Base-by-base conservation (phyloP, 2,329 filamentous ascomycete species). In the Penicillium freii region DNA sequence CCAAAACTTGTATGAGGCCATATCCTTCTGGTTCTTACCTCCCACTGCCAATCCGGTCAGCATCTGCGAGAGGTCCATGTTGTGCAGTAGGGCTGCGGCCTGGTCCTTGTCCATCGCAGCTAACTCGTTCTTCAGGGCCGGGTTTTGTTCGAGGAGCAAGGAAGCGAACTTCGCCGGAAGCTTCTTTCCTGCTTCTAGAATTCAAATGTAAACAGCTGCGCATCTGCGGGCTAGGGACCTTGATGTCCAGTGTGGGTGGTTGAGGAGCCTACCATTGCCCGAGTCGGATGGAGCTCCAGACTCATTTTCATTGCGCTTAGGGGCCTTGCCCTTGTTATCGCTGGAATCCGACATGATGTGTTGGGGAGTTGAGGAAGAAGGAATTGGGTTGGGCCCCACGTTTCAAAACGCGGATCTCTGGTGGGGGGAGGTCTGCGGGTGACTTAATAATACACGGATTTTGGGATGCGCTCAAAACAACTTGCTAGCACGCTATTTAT, bases 1-100 rank as follows among this genome's bases (percentile, higher is more conserved):
- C 94, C 94, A 99, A 80, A 99, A 99, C 77, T 96, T 97, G 82
- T 97, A 97, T 57, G 88, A 90, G 7, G 88, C 92, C 91, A 97
- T 96, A 71, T 97, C 92, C 80, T 96, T 97, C 67, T 86, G 87
- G 70, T 96, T 96, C 82, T 94, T 95, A 55, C 89, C 90, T 60
- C 85, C 87, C 8, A 90, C 81, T 17, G 92, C 88, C 60, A 82
- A 71, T 38, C 81, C 81, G 8, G 80, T 81, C 56, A 82, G 59
- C 46, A 82, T 58, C 27, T 82, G 77, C 34, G 75, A 68, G 17
- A 82, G 68, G 51, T 80, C 76, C 71, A 82, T 71, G 46, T 77
- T 77, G 61, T 75, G 73, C 62, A 87, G 70, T 62, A 81, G 69
- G 46, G 84, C 78, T 48, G 80, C 75, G 2, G 78, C 75, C 54